Percentiles rank a stretch among this genome's conserved stretches.
These are phyloP conservation scores for Exsudoporus floridanus DNA, from an alignment of 1,284 basidiomycete species.

Conservation along the genomic window DNA sequence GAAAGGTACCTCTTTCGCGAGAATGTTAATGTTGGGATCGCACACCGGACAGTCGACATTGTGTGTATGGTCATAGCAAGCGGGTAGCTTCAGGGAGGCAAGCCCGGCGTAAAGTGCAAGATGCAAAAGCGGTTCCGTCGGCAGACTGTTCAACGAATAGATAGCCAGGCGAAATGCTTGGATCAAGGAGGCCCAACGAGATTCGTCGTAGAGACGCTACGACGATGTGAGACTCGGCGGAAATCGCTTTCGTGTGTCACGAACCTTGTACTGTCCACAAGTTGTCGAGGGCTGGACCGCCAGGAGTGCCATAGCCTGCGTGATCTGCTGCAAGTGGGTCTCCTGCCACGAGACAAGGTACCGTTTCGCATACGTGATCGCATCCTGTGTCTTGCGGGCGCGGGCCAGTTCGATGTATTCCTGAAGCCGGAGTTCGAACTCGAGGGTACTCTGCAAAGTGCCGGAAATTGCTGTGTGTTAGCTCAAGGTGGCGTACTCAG, in stretches of 20 bases:
- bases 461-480: slow-evolving; percentile 18
- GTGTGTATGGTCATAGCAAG: slow-evolving; percentile 64
- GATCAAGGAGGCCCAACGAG: slow-evolving; percentile 74
- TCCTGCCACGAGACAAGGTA: slow-evolving; percentile 83
- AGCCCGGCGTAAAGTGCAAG: slow-evolving; percentile 88
- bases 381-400: slow-evolving; percentile 64
- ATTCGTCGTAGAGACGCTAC: slow-evolving; percentile 78
- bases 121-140: slow-evolving; percentile 82
- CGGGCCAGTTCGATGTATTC: slow-evolving; percentile 93
- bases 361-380: slow-evolving; percentile 84
- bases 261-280: slow-evolving; percentile 65
- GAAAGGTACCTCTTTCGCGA: slow-evolving; percentile 86
- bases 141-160: slow-evolving; percentile 81
- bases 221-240: slow-evolving; percentile 14
- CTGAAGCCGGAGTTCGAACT: slow-evolving; percentile 94
- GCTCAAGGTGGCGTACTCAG: slow-evolving; percentile 8
- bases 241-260: slow-evolving; percentile 35
- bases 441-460: slow-evolving; percentile 76
- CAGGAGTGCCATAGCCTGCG: slow-evolving; percentile 75
- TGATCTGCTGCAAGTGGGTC: slow-evolving; percentile 74
- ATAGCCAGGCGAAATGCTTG: slow-evolving; percentile 82
- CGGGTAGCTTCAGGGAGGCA: slow-evolving; percentile 81
- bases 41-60: slow-evolving; percentile 94
- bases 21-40: slow-evolving; percentile 69
- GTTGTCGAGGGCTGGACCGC: slow-evolving; percentile 67